These are phyloP conservation scores for Holtermannia corniformis DNA, from an alignment of 768 basidiomycete species.

Conservation along the genomic window DNA sequence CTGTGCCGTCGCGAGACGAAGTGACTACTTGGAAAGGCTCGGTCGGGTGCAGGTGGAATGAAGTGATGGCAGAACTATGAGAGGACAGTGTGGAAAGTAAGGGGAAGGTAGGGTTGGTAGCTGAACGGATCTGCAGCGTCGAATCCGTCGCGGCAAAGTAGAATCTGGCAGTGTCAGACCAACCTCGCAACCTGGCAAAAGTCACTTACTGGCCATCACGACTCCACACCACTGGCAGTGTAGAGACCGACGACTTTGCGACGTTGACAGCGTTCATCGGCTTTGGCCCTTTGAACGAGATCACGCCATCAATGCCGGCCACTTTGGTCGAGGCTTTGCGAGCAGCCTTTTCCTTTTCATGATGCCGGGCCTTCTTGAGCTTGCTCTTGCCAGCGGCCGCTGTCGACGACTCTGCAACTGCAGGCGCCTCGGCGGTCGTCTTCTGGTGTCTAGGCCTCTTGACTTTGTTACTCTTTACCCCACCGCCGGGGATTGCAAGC, in stretches of 20 bases:
- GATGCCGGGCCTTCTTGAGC: no score
- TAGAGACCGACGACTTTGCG: background rate
- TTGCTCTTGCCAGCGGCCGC: no score
- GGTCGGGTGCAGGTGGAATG: constrained; percentile 65
- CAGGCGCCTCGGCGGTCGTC: no score
- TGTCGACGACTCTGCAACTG: no score
- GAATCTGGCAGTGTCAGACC: constrained; percentile 49
- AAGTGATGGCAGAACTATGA: constrained; percentile 56
- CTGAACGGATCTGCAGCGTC: constrained; percentile 76
- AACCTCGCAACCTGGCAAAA: background rate
- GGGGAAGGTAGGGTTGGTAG: constrained; percentile 69
- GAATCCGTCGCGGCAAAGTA: constrained; percentile 80
- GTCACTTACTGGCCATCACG: background rate
- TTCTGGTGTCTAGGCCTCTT: no score
- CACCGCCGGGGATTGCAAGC: no score
- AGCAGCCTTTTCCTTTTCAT: no score
- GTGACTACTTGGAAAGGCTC: constrained; percentile 87
- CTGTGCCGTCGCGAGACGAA: constrained; percentile 66
- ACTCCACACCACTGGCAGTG: background rate
- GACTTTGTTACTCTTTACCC: no score
- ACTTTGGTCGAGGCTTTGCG: no score
- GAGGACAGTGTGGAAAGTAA: constrained; percentile 56
- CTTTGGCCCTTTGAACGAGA: no score
- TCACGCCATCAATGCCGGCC: no score
- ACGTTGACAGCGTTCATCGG: constrained; percentile 8